A percentile compares a stretch with the other conserved stretches of the same genome.
phyloP scores from a whole-genome alignment of 2,329 filamentous ascomycete genomes.

The Coniochaeta sp. region DNA sequence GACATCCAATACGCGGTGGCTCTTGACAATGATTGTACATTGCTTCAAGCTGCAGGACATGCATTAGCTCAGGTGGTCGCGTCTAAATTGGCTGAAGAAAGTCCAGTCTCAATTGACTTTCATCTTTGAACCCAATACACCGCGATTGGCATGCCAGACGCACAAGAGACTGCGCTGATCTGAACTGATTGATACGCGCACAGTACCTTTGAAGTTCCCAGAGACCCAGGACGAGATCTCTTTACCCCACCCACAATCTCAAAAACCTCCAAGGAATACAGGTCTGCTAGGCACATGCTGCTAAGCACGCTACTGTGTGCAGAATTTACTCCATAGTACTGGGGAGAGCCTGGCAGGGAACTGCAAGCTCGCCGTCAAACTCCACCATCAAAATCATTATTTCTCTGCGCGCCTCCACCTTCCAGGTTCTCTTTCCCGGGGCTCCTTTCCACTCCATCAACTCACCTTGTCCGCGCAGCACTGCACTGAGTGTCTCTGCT shows the following conservation, averaged over 20 bases:
- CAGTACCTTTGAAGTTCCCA: too few species aligned
- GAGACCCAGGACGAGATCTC: too few species aligned
- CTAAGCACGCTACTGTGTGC: too few species aligned
- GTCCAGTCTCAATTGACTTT: not conserved
- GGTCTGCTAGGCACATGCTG: too few species aligned
- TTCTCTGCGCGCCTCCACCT: not conserved
- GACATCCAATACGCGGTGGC: too few species aligned
- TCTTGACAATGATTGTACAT: too few species aligned
- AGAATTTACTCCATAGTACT: not conserved
- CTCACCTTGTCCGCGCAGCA: not conserved
- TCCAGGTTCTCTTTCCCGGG: not conserved
- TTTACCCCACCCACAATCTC: too few species aligned
- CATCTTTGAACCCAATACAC: too few species aligned
- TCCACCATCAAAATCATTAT: not conserved
- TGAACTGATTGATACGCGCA: too few species aligned
- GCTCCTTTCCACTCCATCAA: not conserved
- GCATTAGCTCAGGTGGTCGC: not conserved
- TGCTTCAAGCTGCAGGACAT: not conserved
- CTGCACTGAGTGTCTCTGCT: slow-evolving; percentile 1
- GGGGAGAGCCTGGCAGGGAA: not conserved
- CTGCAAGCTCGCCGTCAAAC: not conserved
- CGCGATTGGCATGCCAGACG: not conserved
- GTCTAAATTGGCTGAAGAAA: not conserved
- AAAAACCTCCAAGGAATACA: too few species aligned
- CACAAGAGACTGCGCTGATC: not conserved